phyloP scores from a whole-genome alignment of 371 early-diverging fungal genomes.

The Mucor piriformis region DNA sequence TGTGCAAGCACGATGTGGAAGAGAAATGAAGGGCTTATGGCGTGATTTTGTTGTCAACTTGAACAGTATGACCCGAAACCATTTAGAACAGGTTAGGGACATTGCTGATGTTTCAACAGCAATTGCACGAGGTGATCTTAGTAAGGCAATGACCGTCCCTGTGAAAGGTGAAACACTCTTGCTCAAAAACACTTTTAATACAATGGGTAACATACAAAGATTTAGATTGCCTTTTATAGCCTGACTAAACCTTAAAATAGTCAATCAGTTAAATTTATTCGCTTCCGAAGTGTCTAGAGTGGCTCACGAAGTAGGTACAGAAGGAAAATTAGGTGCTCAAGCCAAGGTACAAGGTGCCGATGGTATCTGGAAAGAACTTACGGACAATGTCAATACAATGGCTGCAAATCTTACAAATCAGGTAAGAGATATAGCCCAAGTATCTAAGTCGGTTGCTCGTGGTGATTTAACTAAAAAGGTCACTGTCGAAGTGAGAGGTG shows the following conservation, averaged over 20 bases:
- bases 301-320: constrained; percentile 57
- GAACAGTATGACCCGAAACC: constrained; percentile 67
- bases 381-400: constrained; percentile 67
- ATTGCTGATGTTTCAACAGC: constrained; percentile 76
- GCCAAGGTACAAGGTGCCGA: constrained; percentile 57
- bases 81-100: constrained; percentile 73
- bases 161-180: constrained; percentile 71
- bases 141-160: constrained; percentile 66
- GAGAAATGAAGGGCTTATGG: constrained; percentile 71
- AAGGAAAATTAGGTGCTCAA: constrained; percentile 52
- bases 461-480: constrained; percentile 62
- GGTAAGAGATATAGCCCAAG: constrained; percentile 63
- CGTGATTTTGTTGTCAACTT: constrained; percentile 69
- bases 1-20: constrained; percentile 60
- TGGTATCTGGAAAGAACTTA: constrained; percentile 70
- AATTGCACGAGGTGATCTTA: constrained; percentile 74
- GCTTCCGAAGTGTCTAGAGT: constrained; percentile 59
- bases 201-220: no score
- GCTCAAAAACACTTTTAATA: constrained; percentile 72
- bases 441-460: constrained; percentile 59
- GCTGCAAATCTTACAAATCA: constrained; percentile 63
- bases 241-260: constrained; percentile 21
- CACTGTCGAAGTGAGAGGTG: constrained; percentile 59
- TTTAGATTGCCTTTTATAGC: neutral
- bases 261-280: constrained; percentile 52